phyloP scores from a whole-genome alignment of 495 filamentous ascomycete species.

The Lindgomyces ingoldianus region DNA sequence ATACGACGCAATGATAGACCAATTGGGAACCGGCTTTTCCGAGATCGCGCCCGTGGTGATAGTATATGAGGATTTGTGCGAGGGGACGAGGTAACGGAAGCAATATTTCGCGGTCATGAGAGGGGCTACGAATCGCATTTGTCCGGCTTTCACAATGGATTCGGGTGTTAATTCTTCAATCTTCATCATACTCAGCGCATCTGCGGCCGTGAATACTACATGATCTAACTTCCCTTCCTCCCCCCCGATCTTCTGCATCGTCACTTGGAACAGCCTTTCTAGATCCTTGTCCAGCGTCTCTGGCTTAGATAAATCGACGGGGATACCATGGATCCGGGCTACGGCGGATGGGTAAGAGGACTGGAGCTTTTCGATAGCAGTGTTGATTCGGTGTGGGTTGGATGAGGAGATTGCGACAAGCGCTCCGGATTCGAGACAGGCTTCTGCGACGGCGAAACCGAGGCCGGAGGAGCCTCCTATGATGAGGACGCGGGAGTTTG shows the following conservation, averaged over 20 bases:
- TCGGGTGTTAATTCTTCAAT: slow-evolving; percentile 22
- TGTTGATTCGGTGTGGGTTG: slow-evolving; percentile 34
- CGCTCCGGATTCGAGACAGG: slow-evolving; percentile 40
- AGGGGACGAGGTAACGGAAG: slow-evolving; percentile 24
- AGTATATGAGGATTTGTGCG: slow-evolving; percentile 33
- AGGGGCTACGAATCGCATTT: slow-evolving; percentile 43
- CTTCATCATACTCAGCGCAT: slow-evolving; percentile 32
- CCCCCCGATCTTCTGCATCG: not conserved
- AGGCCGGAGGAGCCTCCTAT: slow-evolving; percentile 41
- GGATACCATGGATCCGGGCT: slow-evolving; percentile 30
- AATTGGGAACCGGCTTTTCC: slow-evolving; percentile 34
- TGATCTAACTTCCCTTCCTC: slow-evolving; percentile 39
- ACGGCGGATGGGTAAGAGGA: slow-evolving; percentile 38
- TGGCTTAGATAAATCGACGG: slow-evolving; percentile 37
- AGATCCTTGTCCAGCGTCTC: slow-evolving; percentile 38
- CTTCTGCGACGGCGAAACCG: slow-evolving; percentile 45
- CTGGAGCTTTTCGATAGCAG: slow-evolving; percentile 34
- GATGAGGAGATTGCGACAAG: slow-evolving; percentile 43
- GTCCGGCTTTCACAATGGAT: slow-evolving; percentile 37
- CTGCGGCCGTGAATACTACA: slow-evolving; percentile 44
- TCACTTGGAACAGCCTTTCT: slow-evolving; percentile 37
- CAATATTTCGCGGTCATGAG: slow-evolving; percentile 40
- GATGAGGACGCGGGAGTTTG: slow-evolving; percentile 31
- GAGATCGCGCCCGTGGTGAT: slow-evolving; percentile 43
- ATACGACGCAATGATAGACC: slow-evolving; percentile 31